A percentile compares a stretch with the other conserved stretches of the same genome.
Conservation (phyloP, 106 monocot species). For the Acanthochlamys bracteata region DNA sequence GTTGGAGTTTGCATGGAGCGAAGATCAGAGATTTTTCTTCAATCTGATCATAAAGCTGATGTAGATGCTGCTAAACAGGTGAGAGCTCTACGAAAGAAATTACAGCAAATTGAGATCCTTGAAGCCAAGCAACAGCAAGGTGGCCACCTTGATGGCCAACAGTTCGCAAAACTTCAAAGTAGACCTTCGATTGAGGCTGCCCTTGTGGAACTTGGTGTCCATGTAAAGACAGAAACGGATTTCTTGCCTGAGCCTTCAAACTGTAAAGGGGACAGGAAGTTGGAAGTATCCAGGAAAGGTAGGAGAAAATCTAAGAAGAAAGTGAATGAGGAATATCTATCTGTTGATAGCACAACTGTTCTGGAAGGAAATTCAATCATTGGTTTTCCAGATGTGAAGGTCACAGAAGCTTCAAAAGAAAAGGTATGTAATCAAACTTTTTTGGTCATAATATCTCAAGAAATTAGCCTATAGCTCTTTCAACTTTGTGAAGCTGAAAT, state of each 20-base stretch:
- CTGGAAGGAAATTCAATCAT: constrained; percentile 11
- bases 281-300: constrained; percentile 43
- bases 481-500: neutral
- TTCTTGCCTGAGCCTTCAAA: constrained; percentile 18
- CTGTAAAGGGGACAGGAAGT: constrained; percentile 42
- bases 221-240: constrained; percentile 25
- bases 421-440: constrained; percentile 30
- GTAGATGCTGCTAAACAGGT: constrained; percentile 64
- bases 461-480: too few species aligned
- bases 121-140: constrained; percentile 58
- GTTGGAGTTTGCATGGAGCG: constrained; percentile 17
- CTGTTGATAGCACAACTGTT: constrained; percentile 10
- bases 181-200: constrained; percentile 40
- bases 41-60: constrained; percentile 30
- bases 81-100: constrained; percentile 77
- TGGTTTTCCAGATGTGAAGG: constrained; percentile 22
- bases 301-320: constrained; percentile 51
- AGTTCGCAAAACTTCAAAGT: constrained; percentile 67
- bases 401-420: constrained; percentile 21
- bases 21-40: constrained; percentile 43
- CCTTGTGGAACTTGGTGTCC: constrained; percentile 68
- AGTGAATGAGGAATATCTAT: constrained; percentile 14
- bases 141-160: constrained; percentile 80
- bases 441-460: too few species aligned
- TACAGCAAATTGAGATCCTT: constrained; percentile 97